These are phyloP conservation scores for Cantharellus cinnabarinus DNA, from an alignment of 768 basidiomycete species.

Conservation along the genomic window DNA sequence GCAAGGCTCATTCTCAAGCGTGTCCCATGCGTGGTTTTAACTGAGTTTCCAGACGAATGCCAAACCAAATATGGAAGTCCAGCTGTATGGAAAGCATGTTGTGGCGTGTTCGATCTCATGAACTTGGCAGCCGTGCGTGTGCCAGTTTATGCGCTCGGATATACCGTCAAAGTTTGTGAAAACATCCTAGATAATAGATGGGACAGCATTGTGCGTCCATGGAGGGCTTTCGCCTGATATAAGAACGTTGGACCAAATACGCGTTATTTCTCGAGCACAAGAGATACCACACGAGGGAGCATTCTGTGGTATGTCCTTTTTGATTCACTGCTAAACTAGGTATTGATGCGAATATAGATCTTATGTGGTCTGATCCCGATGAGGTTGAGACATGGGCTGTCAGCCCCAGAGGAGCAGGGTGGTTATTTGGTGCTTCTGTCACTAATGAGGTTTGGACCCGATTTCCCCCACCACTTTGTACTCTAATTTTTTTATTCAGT, in stretches of 20 bases:
- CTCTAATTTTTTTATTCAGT: conserved; percentile 23
- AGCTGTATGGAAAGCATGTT: conserved; percentile 93
- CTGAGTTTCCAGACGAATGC: conserved; percentile 48
- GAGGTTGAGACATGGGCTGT: conserved; percentile 94
- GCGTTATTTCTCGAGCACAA: conserved; percentile 49
- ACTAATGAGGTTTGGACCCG: conserved; percentile 46
- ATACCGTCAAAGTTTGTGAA: background rate
- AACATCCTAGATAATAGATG: conserved; percentile 69
- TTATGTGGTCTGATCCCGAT: conserved; percentile 98
- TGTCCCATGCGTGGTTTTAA: background rate
- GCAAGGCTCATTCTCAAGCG: conserved; percentile 24
- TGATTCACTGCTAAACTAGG: background rate
- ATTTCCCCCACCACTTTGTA: background rate
- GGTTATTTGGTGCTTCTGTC: conserved; percentile 76
- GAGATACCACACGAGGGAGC: conserved; percentile 28
- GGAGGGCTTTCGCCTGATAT: conserved; percentile 94
- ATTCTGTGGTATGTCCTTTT: conserved; percentile 19
- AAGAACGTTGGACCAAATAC: conserved; percentile 81
- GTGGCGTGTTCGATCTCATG: conserved; percentile 86
- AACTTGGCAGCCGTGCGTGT: conserved; percentile 74
- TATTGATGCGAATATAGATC: conserved; percentile 28
- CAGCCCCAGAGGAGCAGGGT: conserved; percentile 88
- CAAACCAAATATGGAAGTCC: conserved; percentile 95
- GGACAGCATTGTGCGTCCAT: conserved; percentile 80
- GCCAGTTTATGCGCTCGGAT: background rate